Evolutionary conservation across 768 basidiomycete species (phyloP), one percentile per base, ranked within the genome.

Genomic region (Tylopilus sp.): DNA sequence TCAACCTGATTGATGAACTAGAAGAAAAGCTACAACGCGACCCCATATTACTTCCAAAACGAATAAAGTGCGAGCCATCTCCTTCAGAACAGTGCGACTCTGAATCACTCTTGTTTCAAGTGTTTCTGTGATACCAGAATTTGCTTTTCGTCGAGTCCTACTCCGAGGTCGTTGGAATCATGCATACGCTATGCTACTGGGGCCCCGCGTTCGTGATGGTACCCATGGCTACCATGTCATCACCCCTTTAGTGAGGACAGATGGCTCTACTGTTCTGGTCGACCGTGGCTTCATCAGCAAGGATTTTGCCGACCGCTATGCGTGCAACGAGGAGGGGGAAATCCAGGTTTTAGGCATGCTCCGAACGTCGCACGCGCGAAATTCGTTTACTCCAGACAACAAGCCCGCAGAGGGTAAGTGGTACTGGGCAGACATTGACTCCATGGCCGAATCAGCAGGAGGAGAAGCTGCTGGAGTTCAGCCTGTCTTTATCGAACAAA

Each of bases 141-240:
- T 95, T 64, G 76, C 84, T 9, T 98, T 83, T 70, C 85, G 97
- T 22, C 87, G 90, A 66, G 95, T 99, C 21, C 65, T 78, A 21
- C 69, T 94, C 13, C 79, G 74, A 53, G 97, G 97, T 11, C 77
- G 58, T 58, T 94, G 92, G 85, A 85, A 91, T 59, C 82, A 86
- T 63, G 74, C 76, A 3, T 88, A 84, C 62, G 74, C 88, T 20
- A 85, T 99, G 73, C 67, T 95, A 30, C 69, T 98, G 6, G 85
- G 85, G 15, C 97, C 95, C 21, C 82, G 88, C 51, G 88, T 91
- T n/a, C 79, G 85, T 39, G 92, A 97, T 50, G 90, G 92, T n/a
- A 76, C 81, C 20, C 83, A 86, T 57, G 97, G 97, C 0, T 90
- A 86, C 59, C 85, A 95, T 56, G 78, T 98, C 23, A 75, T 99